phyloP scores from a whole-genome alignment of 805 yeast genomes.

The Teunomyces cretensis region DNA sequence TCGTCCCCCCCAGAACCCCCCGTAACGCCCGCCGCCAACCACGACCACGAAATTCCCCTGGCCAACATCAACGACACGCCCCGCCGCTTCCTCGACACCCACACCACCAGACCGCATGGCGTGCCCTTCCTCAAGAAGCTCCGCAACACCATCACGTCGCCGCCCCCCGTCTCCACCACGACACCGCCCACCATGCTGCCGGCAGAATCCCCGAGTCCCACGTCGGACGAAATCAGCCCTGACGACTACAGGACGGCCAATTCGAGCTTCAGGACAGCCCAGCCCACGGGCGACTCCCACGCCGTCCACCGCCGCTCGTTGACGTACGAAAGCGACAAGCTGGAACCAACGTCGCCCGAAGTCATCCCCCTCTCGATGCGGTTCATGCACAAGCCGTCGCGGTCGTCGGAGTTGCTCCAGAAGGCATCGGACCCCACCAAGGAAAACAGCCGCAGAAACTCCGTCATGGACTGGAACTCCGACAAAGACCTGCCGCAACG shows the following conservation, averaged over 20 bases:
- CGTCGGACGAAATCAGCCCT: conserved; percentile 1
- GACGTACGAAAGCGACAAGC: conserved; percentile 7
- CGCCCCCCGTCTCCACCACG: neutral
- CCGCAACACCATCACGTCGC: neutral
- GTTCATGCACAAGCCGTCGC: conserved; percentile 39
- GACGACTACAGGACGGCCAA: neutral
- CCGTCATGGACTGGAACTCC: conserved; percentile 10
- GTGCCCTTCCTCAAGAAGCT: neutral
- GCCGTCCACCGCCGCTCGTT: conserved; percentile 2
- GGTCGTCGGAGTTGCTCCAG: conserved; percentile 31
- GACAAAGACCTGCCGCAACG: neutral
- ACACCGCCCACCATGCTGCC: neutral
- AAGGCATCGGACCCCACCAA: conserved; percentile 32
- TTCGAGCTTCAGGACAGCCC: neutral
- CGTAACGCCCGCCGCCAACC: too few species aligned
- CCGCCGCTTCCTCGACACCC: neutral
- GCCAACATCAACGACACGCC: too few species aligned
- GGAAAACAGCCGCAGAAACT: conserved; percentile 25
- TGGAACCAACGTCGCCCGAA: conserved; percentile 6
- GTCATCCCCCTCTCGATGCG: conserved; percentile 29
- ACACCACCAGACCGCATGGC: too few species aligned
- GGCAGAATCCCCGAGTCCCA: neutral
- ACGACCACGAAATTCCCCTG: too few species aligned
- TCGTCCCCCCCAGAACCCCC: too few species aligned
- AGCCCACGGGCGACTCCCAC: neutral